Percentiles rank a stretch among this genome's conserved stretches.
Evolutionary conservation across 441 rosid genomes (phyloP).

Genomic region (Hura crepitans): DNA sequence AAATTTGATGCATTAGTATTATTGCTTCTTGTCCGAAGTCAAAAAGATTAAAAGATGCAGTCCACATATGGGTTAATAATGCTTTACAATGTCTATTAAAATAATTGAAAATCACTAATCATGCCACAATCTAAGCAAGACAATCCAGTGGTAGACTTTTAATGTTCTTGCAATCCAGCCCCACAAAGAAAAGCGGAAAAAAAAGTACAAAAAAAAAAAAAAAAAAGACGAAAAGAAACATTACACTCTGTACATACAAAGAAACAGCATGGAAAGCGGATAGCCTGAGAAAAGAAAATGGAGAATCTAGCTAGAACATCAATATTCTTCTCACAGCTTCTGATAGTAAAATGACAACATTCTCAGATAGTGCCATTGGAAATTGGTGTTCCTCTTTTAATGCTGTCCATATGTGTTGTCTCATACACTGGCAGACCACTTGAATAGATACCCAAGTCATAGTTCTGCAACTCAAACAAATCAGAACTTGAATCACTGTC

Average conservation of each 20-base stretch:
- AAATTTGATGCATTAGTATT: neutral
- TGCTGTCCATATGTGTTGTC: conserved; percentile 68
- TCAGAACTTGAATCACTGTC: conserved; percentile 97
- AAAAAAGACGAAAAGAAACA: conserved; percentile 30
- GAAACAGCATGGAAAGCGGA: conserved; percentile 16
- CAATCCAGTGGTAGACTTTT: conserved; percentile 19
- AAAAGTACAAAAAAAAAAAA: neutral
- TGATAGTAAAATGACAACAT: conserved; percentile 21
- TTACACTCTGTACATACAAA: conserved; percentile 37
- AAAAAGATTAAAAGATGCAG: conserved; percentile 25
- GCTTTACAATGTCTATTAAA: conserved; percentile 23
- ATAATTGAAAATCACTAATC: conserved; percentile 30
- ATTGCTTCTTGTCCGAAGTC: conserved; percentile 20
- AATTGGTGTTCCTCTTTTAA: conserved; percentile 59
- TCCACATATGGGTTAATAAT: conserved; percentile 26
- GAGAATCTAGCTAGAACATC: conserved; percentile 28
- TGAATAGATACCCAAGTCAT: conserved; percentile 59
- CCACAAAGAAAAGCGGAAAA: neutral
- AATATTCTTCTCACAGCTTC: conserved; percentile 26
- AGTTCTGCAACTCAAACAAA: conserved; percentile 81
- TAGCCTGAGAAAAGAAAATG: neutral
- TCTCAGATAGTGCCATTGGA: conserved; percentile 35
- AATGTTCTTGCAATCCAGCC: conserved; percentile 19
- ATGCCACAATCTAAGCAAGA: conserved; percentile 34
- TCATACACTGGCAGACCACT: conserved; percentile 87